Evolutionary conservation across 495 filamentous ascomycete genomes (phyloP).

Genomic region (Cercophora sp.): DNA sequence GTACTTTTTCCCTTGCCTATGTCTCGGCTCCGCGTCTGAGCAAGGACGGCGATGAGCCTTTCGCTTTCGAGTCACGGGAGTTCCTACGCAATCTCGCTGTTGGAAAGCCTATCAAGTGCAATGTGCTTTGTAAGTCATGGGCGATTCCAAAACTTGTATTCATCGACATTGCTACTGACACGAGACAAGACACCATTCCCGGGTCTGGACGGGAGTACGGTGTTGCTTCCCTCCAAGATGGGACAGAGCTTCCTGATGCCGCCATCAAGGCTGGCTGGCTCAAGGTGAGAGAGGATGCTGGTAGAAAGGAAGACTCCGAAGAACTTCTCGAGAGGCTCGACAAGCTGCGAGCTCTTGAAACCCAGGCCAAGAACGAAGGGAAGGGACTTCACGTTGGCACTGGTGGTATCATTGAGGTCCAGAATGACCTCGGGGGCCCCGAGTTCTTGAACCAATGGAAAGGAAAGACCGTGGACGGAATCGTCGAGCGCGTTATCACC

Average conservation of each 20-base stretch:
- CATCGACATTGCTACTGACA: background rate
- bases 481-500: conserved; percentile 81
- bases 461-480: conserved; percentile 67
- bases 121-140: conserved; percentile 51
- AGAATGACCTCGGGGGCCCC: conserved; percentile 70
- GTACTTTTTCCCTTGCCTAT: conserved; percentile 83
- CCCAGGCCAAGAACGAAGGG: conserved; percentile 67
- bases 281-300: conserved; percentile 88
- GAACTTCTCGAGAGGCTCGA: conserved; percentile 67
- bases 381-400: conserved; percentile 72
- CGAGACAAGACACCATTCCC: conserved; percentile 61
- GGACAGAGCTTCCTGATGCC: conserved; percentile 72
- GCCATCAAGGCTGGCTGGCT: conserved; percentile 82
- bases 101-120: conserved; percentile 82
- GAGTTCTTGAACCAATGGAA: conserved; percentile 76
- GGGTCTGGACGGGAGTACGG: conserved; percentile 87
- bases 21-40: conserved; percentile 81
- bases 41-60: conserved; percentile 88
- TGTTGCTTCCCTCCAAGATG: conserved; percentile 64
- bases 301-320: conserved; percentile 77
- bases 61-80: conserved; percentile 89
- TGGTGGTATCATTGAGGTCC: conserved; percentile 63
- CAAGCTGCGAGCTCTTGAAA: conserved; percentile 70
- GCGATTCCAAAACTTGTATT: background rate
- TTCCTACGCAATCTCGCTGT: conserved; percentile 78